Base-by-base conservation (phyloP, 108 stramenopile genomes). In the Nitzschia putrida region DNA sequence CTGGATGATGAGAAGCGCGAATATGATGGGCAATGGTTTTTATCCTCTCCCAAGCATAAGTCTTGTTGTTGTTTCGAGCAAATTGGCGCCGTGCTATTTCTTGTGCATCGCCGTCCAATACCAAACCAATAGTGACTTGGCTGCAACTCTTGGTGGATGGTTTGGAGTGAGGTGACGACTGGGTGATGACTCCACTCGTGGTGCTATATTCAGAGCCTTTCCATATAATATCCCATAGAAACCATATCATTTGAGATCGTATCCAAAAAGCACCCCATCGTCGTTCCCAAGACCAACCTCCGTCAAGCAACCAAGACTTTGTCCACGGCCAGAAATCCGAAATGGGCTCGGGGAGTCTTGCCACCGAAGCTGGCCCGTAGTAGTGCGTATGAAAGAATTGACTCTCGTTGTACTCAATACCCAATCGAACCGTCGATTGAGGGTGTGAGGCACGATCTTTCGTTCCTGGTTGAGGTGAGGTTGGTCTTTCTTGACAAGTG, bases 201-300 rank as follows among this genome's bases (percentile, higher is more conserved):
- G 3, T 34, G 29, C 29, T 34, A 4, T 34, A 34, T 4, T 34
- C 29, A 4, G 29, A 34, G 3, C 29, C 29, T 34, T 34, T 34
- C 29, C 29, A 34, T 34, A 34, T 34, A 4, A 34, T 4, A 49
- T 49, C 47, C 47, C 47, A 49, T 6, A 49, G 6, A 49, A 49
- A 49, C 47, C 14, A 49, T 3, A 49, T 49, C 47, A 45, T 44
- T 24, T 63, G 61, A 14, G 61, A 44, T 12, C 42, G 44, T 22
- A 63, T 12, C 61, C 61, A 63, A 47, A 63, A 63, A 12, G 44
- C 42, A 38, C 61, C 61, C 61, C 61, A 63, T n/a, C 22, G 21
- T 38, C 61, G 42, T 20, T 63, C 61, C 61, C 44, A 47, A 22
- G 61, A 14, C 23, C 43, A 24, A 12, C 61, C 61, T 7, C 14